phyloP scores from a whole-genome alignment of 2,329 filamentous ascomycete genomes.

The Nigrospora sphaerica region DNA sequence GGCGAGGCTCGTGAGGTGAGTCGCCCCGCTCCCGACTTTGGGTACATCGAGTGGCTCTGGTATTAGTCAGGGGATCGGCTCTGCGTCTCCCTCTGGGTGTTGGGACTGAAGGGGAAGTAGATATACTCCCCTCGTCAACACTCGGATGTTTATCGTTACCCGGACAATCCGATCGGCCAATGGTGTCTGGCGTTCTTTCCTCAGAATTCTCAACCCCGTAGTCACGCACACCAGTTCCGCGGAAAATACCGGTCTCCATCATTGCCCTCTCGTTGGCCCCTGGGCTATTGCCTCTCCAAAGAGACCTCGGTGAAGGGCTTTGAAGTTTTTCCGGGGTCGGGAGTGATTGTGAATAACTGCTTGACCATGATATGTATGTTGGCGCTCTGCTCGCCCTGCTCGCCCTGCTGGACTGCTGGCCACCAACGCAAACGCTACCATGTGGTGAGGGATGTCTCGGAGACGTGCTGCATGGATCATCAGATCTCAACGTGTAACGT shows the following conservation, averaged over 20 bases:
- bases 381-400: slow-evolving; percentile 3
- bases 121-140: neutral
- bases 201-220: neutral
- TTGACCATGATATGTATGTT: slow-evolving; percentile 14
- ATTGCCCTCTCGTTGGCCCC: neutral
- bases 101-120: neutral
- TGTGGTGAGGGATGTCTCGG: neutral
- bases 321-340: neutral
- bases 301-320: neutral
- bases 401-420: neutral
- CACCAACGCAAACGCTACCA: neutral
- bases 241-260: slow-evolving; percentile 2
- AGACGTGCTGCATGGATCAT: no score
- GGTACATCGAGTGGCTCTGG: no score
- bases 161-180: neutral
- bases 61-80: neutral
- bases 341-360: slow-evolving; percentile 3
- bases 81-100: neutral
- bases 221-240: slow-evolving; percentile 2
- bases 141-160: neutral
- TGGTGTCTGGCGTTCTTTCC: neutral
- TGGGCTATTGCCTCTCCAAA: neutral
- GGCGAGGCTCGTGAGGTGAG: no score
- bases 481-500: neutral
- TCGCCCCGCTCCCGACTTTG: no score